Conservation (phyloP, 768 basidiomycete genomes). For the Floccularia luteovirens region DNA sequence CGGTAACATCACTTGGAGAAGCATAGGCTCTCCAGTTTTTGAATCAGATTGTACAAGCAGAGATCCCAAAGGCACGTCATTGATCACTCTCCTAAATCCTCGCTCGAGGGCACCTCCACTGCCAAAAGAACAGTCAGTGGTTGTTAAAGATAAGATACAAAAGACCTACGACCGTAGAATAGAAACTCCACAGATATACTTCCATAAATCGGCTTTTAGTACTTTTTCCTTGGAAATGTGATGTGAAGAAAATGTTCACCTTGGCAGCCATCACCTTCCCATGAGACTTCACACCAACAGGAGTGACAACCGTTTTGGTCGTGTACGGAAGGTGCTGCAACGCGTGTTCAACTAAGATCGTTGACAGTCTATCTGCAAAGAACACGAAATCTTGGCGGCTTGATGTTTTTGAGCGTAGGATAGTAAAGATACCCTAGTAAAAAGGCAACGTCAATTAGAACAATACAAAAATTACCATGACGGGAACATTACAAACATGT, state of each 20-base stretch:
- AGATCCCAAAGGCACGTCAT: slow-evolving; percentile 81
- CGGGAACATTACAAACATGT: slow-evolving; percentile 52
- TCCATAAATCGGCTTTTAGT: background rate
- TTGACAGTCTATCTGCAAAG: slow-evolving; percentile 82
- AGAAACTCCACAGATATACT: slow-evolving; percentile 83
- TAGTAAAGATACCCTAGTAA: slow-evolving; percentile 80
- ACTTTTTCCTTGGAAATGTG: background rate
- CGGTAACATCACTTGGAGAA: slow-evolving; percentile 81
- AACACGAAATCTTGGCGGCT: slow-evolving; percentile 86
- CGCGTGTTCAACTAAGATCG: slow-evolving; percentile 78
- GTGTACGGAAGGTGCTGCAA: slow-evolving; percentile 75
- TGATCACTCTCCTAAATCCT: slow-evolving; percentile 83
- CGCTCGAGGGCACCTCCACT: slow-evolving; percentile 89
- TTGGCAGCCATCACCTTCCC: slow-evolving; percentile 61
- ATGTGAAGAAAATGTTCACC: slow-evolving; percentile 23
- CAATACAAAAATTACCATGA: background rate
- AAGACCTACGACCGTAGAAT: slow-evolving; percentile 76
- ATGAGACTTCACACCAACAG: slow-evolving; percentile 41
- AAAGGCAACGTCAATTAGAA: background rate
- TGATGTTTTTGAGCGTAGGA: slow-evolving; percentile 67
- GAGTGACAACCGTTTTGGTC: slow-evolving; percentile 56
- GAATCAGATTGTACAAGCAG: slow-evolving; percentile 87
- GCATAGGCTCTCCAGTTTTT: slow-evolving; percentile 77
- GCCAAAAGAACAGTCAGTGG: slow-evolving; percentile 4
- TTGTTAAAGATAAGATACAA: background rate